Percentiles rank a stretch among this genome's conserved stretches.
Evolutionary conservation across 306 rosid species (phyloP).

Genomic region (Glycine tomentella): DNA sequence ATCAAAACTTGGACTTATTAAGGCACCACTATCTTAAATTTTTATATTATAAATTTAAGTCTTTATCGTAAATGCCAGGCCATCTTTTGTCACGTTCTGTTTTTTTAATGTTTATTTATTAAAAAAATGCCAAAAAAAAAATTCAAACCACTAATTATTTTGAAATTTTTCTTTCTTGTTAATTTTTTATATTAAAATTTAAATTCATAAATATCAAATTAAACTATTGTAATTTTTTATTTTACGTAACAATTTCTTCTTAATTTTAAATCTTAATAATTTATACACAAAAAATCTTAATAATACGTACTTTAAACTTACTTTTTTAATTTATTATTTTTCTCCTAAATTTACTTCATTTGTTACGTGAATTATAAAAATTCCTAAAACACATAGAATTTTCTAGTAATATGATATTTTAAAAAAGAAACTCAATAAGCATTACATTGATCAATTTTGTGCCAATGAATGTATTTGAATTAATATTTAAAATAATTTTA

Average conservation of each 20-base stretch:
- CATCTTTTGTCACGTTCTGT: neutral
- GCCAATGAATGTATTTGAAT: too few species aligned
- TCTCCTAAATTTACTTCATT: neutral
- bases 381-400: too few species aligned
- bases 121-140: neutral
- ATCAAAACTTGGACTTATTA: neutral
- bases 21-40: neutral
- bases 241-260: neutral
- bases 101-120: neutral
- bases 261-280: neutral
- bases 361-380: neutral
- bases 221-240: neutral
- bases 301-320: neutral
- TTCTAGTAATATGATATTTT: too few species aligned
- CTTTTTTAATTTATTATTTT: neutral
- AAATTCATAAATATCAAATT: neutral
- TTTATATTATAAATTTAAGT: neutral
- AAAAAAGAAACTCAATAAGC: too few species aligned
- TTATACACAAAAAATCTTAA: neutral
- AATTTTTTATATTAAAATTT: neutral
- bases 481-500: too few species aligned
- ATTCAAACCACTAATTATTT: neutral
- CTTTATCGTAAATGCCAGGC: neutral
- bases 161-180: neutral
- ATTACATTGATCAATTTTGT: too few species aligned